Percentiles rank a stretch among this genome's conserved stretches.
Evolutionary conservation across 2,329 filamentous ascomycete genomes (phyloP).

Genomic region (Neoarthrinium moseri): DNA sequence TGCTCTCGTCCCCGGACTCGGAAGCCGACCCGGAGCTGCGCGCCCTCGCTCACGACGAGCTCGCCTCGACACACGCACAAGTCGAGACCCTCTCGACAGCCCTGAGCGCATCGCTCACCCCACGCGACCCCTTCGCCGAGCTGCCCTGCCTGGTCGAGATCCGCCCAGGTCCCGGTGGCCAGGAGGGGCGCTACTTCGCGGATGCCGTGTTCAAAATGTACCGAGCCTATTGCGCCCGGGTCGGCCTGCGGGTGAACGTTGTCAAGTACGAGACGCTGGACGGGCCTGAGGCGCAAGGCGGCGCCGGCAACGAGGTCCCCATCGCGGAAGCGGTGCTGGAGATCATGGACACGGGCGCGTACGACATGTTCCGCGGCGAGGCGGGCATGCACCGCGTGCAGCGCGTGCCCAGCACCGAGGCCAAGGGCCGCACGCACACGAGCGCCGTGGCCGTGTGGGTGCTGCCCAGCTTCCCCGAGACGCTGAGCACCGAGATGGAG

Average conservation of each 20-base stretch:
- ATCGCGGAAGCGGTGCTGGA: conserved; percentile 88
- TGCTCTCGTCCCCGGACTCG: conserved; percentile 50
- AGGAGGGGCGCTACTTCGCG: conserved; percentile 89
- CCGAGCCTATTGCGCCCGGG: conserved; percentile 68
- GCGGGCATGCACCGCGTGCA: conserved; percentile 95
- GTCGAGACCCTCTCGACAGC: conserved; percentile 63
- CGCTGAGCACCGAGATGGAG: conserved; percentile 35
- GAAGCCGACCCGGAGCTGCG: conserved; percentile 69
- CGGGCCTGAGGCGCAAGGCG: conserved; percentile 49
- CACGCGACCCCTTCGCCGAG: conserved; percentile 84
- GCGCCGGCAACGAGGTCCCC: conserved; percentile 58
- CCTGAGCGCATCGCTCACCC: conserved; percentile 77
- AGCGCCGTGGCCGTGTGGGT: conserved; percentile 92
- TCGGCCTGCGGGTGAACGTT: conserved; percentile 63
- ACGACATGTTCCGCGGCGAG: conserved; percentile 79
- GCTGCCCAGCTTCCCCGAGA: conserved; percentile 74
- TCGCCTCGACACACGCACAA: conserved; percentile 61
- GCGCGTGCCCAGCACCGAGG: conserved; percentile 87
- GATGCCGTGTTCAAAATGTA: conserved; percentile 91
- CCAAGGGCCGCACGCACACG: conserved; percentile 87
- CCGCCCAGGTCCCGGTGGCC: conserved; percentile 85
- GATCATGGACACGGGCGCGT: conserved; percentile 73
- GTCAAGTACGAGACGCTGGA: conserved; percentile 81
- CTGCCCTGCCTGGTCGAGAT: conserved; percentile 91
- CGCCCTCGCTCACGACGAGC: conserved; percentile 77